Base-by-base conservation (phyloP, 2,329 filamentous ascomycete species). In the Xenoacremonium recifei region DNA sequence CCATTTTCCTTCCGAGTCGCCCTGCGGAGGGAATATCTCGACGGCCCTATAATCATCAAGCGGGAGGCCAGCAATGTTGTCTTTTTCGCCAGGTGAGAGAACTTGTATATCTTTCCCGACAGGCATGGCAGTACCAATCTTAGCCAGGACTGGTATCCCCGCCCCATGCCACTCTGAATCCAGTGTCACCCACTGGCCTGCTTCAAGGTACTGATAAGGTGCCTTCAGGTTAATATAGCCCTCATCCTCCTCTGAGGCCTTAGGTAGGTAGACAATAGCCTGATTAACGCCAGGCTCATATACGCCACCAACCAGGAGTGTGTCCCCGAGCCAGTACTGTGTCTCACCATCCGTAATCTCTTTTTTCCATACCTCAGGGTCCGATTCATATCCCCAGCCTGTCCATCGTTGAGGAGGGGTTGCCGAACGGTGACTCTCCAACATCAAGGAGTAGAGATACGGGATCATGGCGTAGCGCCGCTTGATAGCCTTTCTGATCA, bases 251-350 rank as follows among this genome's bases (percentile, higher is more conserved):
- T 58, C 63, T 1, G 80, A 83, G 79, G 63, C 51, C 37, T 48
- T 62, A 2, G 84, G 84, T 0, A 87, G 72, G 51, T 89, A 89
- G 7, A 89, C 65, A 10, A 66, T 72, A 0, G 76, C 79, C 10
- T 65, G 70, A 17, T 62, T 70, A 2, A 70, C 68, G 4, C 78
- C 80, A 0, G 81, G 67, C 52, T 83, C 75, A 54, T 84, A 88
- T 0, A 88, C 82, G 4, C 84, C 84, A 3, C 81, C 81, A 6
- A 89, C 67, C 1, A 89, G 69, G 7, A 88, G 64, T 0, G 75
- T 70, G 40, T 85, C 80, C 10, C 85, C 85, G 18, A 88, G 76
- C 84, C 84, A 89, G 66, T 83, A 89, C 57, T 89, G 84, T 4
- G 77, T 77, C 51, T 88, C 85, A 6, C 84, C 84, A 21, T 76